Percentiles rank a stretch among this genome's conserved stretches.
Evolutionary conservation across 2,329 filamentous ascomycete species (phyloP).

Genomic region (Diaporthe batatas): DNA sequence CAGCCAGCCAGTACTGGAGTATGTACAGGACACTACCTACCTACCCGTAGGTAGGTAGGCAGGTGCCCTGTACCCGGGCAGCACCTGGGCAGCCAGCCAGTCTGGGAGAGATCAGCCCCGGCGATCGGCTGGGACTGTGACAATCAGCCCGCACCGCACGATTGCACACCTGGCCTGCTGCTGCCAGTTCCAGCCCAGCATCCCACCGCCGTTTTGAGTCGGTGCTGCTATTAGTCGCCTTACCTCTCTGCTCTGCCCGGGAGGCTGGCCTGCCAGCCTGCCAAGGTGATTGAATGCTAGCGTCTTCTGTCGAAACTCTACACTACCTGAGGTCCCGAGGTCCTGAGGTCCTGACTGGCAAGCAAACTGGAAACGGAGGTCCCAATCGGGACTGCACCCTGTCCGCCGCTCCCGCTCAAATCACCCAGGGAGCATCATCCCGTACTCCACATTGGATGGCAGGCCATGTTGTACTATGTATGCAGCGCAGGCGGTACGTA

Average conservation of each 20-base stretch:
- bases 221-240: slow-evolving; percentile 31
- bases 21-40: no score
- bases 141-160: slow-evolving; percentile 12
- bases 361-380: slow-evolving; percentile 28
- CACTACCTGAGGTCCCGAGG: no score
- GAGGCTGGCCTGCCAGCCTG: slow-evolving; percentile 23
- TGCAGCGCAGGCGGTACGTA: slow-evolving; percentile 29
- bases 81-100: no score
- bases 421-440: slow-evolving; percentile 30
- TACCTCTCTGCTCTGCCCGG: no score
- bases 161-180: slow-evolving; percentile 1
- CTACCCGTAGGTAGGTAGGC: no score
- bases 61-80: no score
- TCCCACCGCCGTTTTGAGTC: slow-evolving; percentile 28
- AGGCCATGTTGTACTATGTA: background rate
- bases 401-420: slow-evolving; percentile 36
- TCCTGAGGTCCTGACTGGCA: no score
- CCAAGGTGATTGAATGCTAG: background rate
- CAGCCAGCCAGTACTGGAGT: background rate
- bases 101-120: slow-evolving; percentile 22
- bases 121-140: slow-evolving; percentile 20
- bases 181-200: slow-evolving; percentile 4
- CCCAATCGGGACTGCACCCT: slow-evolving; percentile 36
- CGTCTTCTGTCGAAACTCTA: slow-evolving; percentile 2
- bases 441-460: slow-evolving; percentile 30